phyloP scores from a whole-genome alignment of 1,284 basidiomycete species.

The Polyporus tsugae region DNA sequence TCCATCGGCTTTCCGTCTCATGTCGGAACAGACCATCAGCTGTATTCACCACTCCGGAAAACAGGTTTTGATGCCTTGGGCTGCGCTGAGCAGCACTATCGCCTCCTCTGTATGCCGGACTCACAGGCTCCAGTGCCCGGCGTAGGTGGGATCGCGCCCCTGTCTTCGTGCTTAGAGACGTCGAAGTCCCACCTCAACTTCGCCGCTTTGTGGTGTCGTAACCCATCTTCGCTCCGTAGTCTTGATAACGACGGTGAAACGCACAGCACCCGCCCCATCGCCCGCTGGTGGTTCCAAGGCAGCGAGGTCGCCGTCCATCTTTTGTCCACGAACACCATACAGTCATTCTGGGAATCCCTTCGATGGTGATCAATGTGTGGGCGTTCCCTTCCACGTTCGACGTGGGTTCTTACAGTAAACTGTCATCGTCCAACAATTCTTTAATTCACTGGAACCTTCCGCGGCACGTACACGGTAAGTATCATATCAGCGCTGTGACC shows the following conservation, averaged over 20 bases:
- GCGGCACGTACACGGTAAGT: slow-evolving; percentile 1
- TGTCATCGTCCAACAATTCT: slow-evolving; percentile 9
- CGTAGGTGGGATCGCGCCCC: neutral
- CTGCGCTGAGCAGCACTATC: neutral
- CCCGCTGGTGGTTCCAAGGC: neutral
- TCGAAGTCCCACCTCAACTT: neutral
- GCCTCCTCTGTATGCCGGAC: neutral
- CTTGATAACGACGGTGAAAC: slow-evolving; percentile 1
- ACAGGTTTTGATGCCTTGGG: neutral
- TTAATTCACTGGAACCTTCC: slow-evolving; percentile 2
- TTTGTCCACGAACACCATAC: neutral
- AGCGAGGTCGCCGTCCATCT: slow-evolving; percentile 4
- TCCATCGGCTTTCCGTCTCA: neutral
- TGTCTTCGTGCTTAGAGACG: neutral
- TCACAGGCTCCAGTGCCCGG: neutral
- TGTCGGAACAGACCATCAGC: neutral
- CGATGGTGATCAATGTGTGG: slow-evolving; percentile 1
- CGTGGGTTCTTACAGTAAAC: slow-evolving; percentile 5
- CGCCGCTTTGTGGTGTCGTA: neutral
- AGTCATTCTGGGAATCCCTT: neutral
- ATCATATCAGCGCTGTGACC: slow-evolving; percentile 3
- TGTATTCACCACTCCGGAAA: neutral
- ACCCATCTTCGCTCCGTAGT: neutral
- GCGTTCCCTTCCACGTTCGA: slow-evolving; percentile 8
- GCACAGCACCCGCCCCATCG: neutral